Base-by-base conservation (phyloP, 2,329 filamentous ascomycete species). In the Dactylellina cionopaga region DNA sequence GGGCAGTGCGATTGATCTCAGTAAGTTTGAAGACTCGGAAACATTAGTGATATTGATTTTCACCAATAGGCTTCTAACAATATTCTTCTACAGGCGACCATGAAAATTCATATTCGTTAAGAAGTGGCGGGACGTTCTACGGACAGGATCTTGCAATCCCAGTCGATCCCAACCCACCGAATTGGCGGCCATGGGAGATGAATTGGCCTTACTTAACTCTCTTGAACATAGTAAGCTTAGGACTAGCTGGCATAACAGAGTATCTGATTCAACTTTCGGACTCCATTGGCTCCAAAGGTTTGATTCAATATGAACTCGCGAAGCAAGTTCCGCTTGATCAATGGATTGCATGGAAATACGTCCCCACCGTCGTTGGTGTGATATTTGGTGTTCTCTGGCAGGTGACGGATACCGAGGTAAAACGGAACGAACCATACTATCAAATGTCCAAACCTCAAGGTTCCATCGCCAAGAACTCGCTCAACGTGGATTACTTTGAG, bases 401-500 rank as follows among this genome's bases (percentile, higher is more conserved):
- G 79, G 83, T 88, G 10, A 86, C 85, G 35, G 87, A 89, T 78
- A 87, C 88, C 69, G 87, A 89, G 75, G 86, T 90, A 1, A 87
- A 85, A 77, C 84, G 88, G n/a, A 80, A 89, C 25, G 88, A 90
- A 77, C 85, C 88, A 0, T 90, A 86, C 76, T 88, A 89, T 75
- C 88, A 90, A 77, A 81, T 90, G 52, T 89, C 87, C 2, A 75
- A 74, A 39, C 81, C 83, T 2, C 83, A 83, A 2, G 88, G 88
- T 11, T 87, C 88, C 0, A 80, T 88, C 17, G 88, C 88, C 0
- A 85, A 85, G 37, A 85, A 87, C 77, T 90, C 88, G 0, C 85
- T 92, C 77, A 92, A 91, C 74, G 88, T 90, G 72, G 88, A 91
- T 78, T 92, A 92, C 70, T 84, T 90, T 44, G 91, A 89, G 3